Base-by-base conservation (phyloP, 2,329 filamentous ascomycete genomes). In the Aaosphaeria pasadenensis region DNA sequence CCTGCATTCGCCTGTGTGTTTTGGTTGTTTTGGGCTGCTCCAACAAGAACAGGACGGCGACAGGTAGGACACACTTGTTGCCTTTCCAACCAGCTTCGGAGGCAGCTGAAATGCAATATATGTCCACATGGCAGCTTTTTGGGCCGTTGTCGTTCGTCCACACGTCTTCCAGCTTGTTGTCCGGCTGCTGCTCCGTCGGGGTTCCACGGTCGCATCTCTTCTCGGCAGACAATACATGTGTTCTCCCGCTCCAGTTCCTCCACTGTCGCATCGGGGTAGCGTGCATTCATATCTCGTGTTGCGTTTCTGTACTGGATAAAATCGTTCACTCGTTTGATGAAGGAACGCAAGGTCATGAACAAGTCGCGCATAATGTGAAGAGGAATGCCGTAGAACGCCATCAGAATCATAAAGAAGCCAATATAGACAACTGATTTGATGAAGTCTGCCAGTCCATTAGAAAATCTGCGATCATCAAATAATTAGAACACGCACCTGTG, bases 1-100 rank as follows among this genome's bases (percentile, higher is more conserved):
- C 57, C 39, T 30, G 53, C 57, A 31, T 65, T 62, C 38, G 55
- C 54, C 42, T 55, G 53, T 17, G 66, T 62, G 46, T 59, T 61
- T 35, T 54, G 54, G 42, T 61, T 58, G 53, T 50, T 64, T 49
- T 48, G 64, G 51, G 55, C 57, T 30, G 50, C 45, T 56, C 52
- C 64, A 9, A 53, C 79, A 35, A 90, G 75, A 11, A 96, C 94
- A 11, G 92, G 86, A 44, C 88, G 83, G 58, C 94, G 84, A 68
- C 94, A 99, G 2, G 91, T 99, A 5, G 94, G 94, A 67, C 94
- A 99, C 32, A 95, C 91, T 73, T 99, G 94, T 70, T 99, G 94
- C 55, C 94, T 81, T 75, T 99, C 94, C 30, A 99, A 80, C 94
- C 94, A 99, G 69, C 91, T 95, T 71, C 94, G 90, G 49, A 99